Base-by-base conservation (phyloP, 2,329 filamentous ascomycete species). In the Furcasterigmium furcatum region DNA sequence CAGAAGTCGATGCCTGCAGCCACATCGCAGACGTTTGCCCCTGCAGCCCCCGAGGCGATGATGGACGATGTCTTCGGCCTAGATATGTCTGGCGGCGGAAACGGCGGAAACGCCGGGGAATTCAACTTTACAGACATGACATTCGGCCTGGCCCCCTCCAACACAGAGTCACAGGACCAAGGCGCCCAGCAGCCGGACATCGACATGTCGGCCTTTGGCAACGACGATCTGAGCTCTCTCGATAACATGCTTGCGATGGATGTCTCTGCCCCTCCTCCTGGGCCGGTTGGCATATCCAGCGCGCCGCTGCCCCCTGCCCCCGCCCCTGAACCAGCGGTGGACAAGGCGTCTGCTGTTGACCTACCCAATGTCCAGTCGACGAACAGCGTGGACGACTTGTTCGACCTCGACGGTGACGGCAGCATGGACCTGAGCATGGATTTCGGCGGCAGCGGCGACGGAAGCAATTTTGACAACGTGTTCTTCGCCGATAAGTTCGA, bases 41-140 rank as follows among this genome's bases (percentile, higher is more conserved):
- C 30, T 9, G 21, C 41, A 9, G 55, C 55, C 13, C 45, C 49
- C 9, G 48, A 47, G 43, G 39, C 51, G 27, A 48, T 49, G 5
- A 53, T 55, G 51, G 49, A 51, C 12, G 51, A 48, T 18, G 35
- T 51, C 6, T 47, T 51, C 29, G 43, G 30, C 10, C 34, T 52
- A 1, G 34, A 27, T 5, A 46, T 38, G 30, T 51, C 47, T 22
- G 52, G 50, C 10, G 39, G 44, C n/a, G 47, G 47, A 27, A 52
- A 43, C 30, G 18, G 44, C 47, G 21, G 55, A 10, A 51, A 44
- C 16, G 59, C 63, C 39, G 58, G 67, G n/a, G 69, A 72, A 43
- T 64, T 73, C 8, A 72, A 72, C 49, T 81, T 80, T 52, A 80
- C 77, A 13, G 68, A 80, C 50, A 80, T 80, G 74, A 70, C 76